These are phyloP conservation scores for Ambrosia artemisiifolia DNA, from an alignment of 129 eudicot species.

Conservation along the genomic window DNA sequence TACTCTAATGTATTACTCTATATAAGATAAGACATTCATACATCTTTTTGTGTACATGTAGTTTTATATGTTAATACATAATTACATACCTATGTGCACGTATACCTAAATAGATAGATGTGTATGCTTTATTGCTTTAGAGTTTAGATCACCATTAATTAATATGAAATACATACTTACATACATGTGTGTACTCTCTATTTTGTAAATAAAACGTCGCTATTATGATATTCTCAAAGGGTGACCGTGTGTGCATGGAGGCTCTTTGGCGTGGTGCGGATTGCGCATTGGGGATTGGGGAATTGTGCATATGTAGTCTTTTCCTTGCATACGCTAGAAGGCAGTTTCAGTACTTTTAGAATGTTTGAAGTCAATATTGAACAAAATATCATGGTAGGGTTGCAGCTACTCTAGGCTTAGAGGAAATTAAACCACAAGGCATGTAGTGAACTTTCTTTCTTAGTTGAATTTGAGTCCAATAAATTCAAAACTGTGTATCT, in stretches of 20 bases:
- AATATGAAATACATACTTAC: not conserved
- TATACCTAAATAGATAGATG: not conserved
- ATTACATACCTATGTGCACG: not conserved
- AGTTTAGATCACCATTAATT: not conserved
- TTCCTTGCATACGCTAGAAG: not conserved
- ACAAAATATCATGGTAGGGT: not conserved
- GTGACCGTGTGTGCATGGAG: not conserved
- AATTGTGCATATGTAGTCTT: not conserved
- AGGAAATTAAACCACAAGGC: not conserved
- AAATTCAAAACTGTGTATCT: slow-evolving; percentile 1
- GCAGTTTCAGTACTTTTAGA: not conserved
- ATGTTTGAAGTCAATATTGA: not conserved
- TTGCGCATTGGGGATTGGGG: not conserved
- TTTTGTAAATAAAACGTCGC: not conserved
- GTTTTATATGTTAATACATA: not conserved
- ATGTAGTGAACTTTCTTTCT: slow-evolving; percentile 9
- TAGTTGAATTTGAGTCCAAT: not conserved
- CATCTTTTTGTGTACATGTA: not conserved
- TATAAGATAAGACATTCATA: not conserved
- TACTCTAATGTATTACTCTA: slow-evolving; percentile 7
- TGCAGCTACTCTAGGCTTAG: not conserved
- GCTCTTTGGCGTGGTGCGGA: not conserved
- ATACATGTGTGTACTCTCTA: not conserved
- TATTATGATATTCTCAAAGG: not conserved
- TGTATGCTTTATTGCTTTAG: no score